Percentiles rank a stretch among this genome's conserved stretches.
phyloP scores from a whole-genome alignment of 2,329 filamentous ascomycete genomes.

The Orbilia javanica region DNA sequence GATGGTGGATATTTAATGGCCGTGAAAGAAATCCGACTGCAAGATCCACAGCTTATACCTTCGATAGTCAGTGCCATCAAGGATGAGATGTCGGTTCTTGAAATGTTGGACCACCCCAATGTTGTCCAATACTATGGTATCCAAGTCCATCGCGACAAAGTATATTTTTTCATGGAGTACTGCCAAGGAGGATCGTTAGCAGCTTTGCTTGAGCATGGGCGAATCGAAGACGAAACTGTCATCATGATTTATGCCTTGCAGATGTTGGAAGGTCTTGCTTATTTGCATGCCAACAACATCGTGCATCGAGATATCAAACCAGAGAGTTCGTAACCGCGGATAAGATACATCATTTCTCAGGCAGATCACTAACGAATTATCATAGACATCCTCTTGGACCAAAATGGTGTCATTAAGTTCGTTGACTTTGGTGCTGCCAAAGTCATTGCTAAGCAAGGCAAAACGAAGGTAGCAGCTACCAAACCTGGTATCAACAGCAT shows the following conservation, averaged over 20 bases:
- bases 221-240: slow-evolving; percentile 97
- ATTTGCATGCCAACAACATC: slow-evolving; percentile 90
- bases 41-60: slow-evolving; percentile 95
- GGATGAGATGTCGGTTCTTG: slow-evolving; percentile 96
- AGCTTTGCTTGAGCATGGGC: slow-evolving; percentile 88
- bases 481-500: slow-evolving; percentile 75
- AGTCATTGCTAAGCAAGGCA: slow-evolving; percentile 92
- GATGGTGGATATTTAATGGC: slow-evolving; percentile 98
- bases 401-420: slow-evolving; percentile 98
- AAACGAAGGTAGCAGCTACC: slow-evolving; percentile 83
- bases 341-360: not conserved
- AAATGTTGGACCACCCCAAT: slow-evolving; percentile 96
- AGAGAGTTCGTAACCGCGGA: slow-evolving; percentile 77
- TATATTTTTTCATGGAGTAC: slow-evolving; percentile 99
- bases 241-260: slow-evolving; percentile 97
- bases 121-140: slow-evolving; percentile 98
- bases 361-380: slow-evolving; percentile 60
- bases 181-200: slow-evolving; percentile 95
- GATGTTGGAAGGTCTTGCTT: slow-evolving; percentile 91
- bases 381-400: slow-evolving; percentile 90
- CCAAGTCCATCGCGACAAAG: slow-evolving; percentile 96
- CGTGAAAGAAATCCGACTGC: slow-evolving; percentile 96
- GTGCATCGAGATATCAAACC: slow-evolving; percentile 98
- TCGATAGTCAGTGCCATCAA: slow-evolving; percentile 93
- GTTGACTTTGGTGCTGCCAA: slow-evolving; percentile 98